phyloP scores from a whole-genome alignment of 805 yeast genomes.

The Kluyveromyces nonfermentans region DNA sequence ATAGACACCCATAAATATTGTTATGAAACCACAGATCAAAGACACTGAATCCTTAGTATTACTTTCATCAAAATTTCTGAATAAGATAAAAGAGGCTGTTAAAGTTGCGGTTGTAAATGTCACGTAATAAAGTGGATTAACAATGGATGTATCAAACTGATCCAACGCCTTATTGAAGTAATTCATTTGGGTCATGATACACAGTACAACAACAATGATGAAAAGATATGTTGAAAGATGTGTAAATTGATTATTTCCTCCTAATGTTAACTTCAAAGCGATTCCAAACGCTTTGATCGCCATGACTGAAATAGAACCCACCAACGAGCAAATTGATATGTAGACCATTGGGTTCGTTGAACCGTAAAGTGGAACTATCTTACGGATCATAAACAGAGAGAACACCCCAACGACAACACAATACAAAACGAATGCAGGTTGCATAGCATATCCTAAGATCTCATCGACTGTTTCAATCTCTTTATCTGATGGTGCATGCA shows the following conservation, averaged over 20 bases:
- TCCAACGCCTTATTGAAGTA: conserved; percentile 89
- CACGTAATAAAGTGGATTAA: conserved; percentile 84
- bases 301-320: conserved; percentile 87
- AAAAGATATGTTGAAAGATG: conserved; percentile 79
- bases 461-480: conserved; percentile 85
- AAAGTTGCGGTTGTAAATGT: conserved; percentile 85
- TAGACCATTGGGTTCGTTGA: conserved; percentile 78
- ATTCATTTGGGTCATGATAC: conserved; percentile 87
- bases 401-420: conserved; percentile 53
- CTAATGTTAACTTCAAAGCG: conserved; percentile 73
- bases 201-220: conserved; percentile 63
- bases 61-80: conserved; percentile 80
- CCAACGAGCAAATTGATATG: conserved; percentile 80
- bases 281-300: conserved; percentile 89
- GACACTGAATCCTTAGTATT: conserved; percentile 73
- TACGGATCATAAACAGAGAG: conserved; percentile 70
- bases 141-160: conserved; percentile 87
- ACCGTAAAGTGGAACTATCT: conserved; percentile 74
- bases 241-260: conserved; percentile 81
- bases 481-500: conserved; percentile 93
- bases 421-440: conserved; percentile 68
- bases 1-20: conserved; percentile 82
- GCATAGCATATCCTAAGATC: conserved; percentile 67
- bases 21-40: conserved; percentile 72
- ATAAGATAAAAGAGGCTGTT: conserved; percentile 75